Conservation (phyloP, 2,329 filamentous ascomycete genomes). For the Colletotrichum australisinense region DNA sequence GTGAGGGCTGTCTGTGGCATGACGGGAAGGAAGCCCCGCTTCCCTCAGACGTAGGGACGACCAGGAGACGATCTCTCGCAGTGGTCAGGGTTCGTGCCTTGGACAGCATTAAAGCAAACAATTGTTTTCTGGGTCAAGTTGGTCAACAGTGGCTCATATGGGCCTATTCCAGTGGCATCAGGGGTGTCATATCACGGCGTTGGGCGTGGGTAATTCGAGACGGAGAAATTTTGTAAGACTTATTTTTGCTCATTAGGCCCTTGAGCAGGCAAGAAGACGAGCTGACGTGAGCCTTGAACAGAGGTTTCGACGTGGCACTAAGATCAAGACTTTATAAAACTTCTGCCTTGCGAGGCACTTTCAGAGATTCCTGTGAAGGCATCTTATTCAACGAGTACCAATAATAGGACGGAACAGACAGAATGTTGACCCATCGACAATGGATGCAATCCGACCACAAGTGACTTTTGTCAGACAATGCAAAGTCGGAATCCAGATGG, state of each 20-base stretch:
- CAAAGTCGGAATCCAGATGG: too few relatives aligned
- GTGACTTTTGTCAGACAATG: too few relatives aligned
- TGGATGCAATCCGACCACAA: too few relatives aligned
- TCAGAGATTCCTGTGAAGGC: too few relatives aligned
- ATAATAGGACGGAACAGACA: too few relatives aligned
- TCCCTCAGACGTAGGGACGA: background rate
- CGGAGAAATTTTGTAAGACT: slow-evolving; percentile 9
- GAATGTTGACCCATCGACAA: too few relatives aligned
- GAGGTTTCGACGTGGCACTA: background rate
- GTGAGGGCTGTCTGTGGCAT: background rate
- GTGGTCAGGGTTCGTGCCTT: background rate
- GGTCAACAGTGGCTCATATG: too few relatives aligned
- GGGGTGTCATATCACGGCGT: slow-evolving; percentile 15
- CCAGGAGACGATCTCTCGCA: too few relatives aligned
- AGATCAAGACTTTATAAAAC: too few relatives aligned
- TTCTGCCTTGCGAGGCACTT: too few relatives aligned
- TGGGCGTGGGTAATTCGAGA: slow-evolving; percentile 11
- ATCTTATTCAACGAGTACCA: too few relatives aligned
- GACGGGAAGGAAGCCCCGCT: background rate
- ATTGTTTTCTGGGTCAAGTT: background rate
- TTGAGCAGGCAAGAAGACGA: background rate
- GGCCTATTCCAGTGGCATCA: background rate
- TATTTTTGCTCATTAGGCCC: background rate
- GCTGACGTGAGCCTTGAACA: background rate
- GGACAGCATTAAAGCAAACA: background rate